Conservation (phyloP, 805 yeast genomes). For the Blastobotrys mokoenaii region DNA sequence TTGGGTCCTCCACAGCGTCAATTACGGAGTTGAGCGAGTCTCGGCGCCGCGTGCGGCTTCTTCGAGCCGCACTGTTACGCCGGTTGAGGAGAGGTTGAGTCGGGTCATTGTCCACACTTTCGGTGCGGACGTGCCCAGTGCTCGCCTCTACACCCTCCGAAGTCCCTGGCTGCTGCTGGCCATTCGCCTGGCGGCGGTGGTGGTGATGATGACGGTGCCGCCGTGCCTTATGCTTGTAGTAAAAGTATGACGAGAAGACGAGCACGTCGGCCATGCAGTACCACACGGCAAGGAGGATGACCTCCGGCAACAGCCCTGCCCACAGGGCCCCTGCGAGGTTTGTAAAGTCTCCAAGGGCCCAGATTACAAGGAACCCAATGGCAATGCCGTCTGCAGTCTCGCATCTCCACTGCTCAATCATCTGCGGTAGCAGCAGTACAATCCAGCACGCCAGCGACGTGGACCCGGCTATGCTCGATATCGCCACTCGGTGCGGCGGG, state of each 20-base stretch:
- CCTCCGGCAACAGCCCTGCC: conserved; percentile 65
- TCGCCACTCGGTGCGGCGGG: conserved; percentile 33
- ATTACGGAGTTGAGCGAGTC: conserved; percentile 48
- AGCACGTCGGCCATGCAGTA: conserved; percentile 62
- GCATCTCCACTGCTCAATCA: conserved; percentile 71
- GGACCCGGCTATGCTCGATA: conserved; percentile 62
- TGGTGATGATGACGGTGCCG: neutral
- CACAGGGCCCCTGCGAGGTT: conserved; percentile 61
- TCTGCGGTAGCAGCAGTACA: conserved; percentile 65
- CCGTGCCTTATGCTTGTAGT: conserved; percentile 34
- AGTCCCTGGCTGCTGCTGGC: neutral
- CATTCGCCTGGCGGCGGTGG: neutral
- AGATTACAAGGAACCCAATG: conserved; percentile 53
- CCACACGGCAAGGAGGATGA: conserved; percentile 64
- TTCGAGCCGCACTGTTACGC: conserved; percentile 22
- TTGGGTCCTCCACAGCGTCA: conserved; percentile 25
- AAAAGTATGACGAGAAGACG: conserved; percentile 48
- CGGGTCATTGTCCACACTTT: conserved; percentile 9
- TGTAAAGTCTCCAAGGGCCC: conserved; percentile 67
- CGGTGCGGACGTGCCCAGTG: conserved; percentile 1
- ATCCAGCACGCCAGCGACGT: conserved; percentile 73
- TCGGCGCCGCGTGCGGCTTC: conserved; percentile 30
- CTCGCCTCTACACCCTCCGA: neutral
- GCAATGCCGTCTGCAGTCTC: conserved; percentile 70
- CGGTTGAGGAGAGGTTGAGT: conserved; percentile 21